phyloP scores from a whole-genome alignment of 2,329 filamentous ascomycete species.

The Lecanicillium sp. region DNA sequence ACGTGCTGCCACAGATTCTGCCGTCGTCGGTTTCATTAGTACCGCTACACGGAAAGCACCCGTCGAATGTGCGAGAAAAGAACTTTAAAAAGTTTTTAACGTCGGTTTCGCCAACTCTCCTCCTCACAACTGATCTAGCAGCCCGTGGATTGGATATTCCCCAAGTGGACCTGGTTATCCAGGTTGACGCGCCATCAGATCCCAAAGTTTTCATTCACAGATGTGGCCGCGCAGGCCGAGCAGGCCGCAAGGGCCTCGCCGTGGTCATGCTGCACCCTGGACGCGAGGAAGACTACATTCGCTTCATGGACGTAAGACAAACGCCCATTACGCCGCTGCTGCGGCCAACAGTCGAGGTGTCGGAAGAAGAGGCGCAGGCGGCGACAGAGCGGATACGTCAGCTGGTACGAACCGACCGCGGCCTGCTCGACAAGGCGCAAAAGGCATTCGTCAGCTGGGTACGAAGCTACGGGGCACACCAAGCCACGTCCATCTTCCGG shows the following conservation, averaged over 20 bases:
- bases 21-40: conserved; percentile 62
- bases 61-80: conserved; percentile 76
- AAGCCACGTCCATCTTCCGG: conserved; percentile 86
- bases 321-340: conserved; percentile 67
- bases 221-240: conserved; percentile 81
- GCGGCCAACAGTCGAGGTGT: conserved; percentile 47
- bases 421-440: conserved; percentile 78
- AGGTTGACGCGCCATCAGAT: conserved; percentile 75
- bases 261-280: conserved; percentile 81
- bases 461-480: conserved; percentile 83
- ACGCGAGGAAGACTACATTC: conserved; percentile 81
- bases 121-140: conserved; percentile 89
- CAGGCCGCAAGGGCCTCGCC: conserved; percentile 77
- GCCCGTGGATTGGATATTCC: conserved; percentile 88
- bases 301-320: conserved; percentile 79
- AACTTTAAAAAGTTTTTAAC: conserved; percentile 78
- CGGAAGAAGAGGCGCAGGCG: conserved; percentile 50
- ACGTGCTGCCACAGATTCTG: conserved; percentile 67
- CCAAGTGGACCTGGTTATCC: conserved; percentile 82
- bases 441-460: conserved; percentile 92
- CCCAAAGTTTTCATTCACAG: conserved; percentile 95
- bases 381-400: conserved; percentile 55
- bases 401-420: conserved; percentile 42
- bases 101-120: conserved; percentile 65
- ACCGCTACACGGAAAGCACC: conserved; percentile 86